Conservation (phyloP, 768 basidiomycete genomes). For the Dentipellis sp. region DNA sequence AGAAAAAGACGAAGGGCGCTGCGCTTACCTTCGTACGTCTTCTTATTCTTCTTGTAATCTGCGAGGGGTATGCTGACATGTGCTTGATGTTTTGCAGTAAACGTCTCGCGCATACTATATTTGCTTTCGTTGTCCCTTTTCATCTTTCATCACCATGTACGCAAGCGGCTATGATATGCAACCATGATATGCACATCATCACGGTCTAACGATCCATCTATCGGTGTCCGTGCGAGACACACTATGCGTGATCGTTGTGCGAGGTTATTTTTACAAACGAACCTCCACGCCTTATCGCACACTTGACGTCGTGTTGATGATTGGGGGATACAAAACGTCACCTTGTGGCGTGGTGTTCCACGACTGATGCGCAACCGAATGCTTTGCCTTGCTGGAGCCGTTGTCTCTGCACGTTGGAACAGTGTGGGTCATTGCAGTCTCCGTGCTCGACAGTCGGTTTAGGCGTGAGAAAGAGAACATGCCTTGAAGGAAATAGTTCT, state of each 20-base stretch:
- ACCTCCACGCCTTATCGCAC: neutral
- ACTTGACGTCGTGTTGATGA: neutral
- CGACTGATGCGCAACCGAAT: too few relatives aligned
- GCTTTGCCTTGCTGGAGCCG: too few relatives aligned
- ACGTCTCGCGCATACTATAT: neutral
- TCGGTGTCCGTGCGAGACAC: neutral
- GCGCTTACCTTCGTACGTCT: conserved; percentile 85
- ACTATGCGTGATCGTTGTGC: too few relatives aligned
- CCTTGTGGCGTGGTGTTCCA: too few relatives aligned
- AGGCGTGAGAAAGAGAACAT: too few relatives aligned
- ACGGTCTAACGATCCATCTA: neutral
- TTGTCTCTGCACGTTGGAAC: too few relatives aligned
- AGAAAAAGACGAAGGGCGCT: conserved; percentile 99
- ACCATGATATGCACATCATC: conserved; percentile 6
- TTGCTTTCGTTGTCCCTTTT: conserved; percentile 1
- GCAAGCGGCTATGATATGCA: conserved; percentile 8
- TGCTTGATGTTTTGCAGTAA: conserved; percentile 3
- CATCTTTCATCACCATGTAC: conserved; percentile 6
- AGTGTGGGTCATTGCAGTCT: too few relatives aligned
- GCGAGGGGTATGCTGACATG: neutral
- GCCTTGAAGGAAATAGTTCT: too few relatives aligned
- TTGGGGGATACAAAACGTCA: too few relatives aligned
- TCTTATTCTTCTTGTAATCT: neutral
- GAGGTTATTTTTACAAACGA: neutral
- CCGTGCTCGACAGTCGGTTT: too few relatives aligned